Evolutionary conservation across 345 rosid species (phyloP).

Genomic region (Microthlaspi erraticum): DNA sequence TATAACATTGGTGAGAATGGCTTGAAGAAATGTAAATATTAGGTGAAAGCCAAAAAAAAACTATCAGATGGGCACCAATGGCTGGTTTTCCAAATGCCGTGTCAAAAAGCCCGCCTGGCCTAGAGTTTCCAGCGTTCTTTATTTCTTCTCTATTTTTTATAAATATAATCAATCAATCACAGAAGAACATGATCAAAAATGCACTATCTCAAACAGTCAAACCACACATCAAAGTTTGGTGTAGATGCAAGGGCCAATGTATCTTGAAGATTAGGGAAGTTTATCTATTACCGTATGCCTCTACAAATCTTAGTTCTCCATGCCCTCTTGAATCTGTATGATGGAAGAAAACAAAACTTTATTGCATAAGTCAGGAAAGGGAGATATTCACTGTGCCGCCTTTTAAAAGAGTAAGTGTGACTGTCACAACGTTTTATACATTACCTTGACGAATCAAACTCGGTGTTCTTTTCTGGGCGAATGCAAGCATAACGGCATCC

Average conservation of each 20-base stretch:
- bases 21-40: too few relatives aligned
- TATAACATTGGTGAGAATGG: neutral
- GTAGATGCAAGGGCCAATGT: neutral
- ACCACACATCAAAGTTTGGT: too few relatives aligned
- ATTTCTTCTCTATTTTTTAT: neutral
- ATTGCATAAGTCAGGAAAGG: constrained; percentile 4
- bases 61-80: neutral
- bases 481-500: constrained; percentile 82
- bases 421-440: constrained; percentile 27
- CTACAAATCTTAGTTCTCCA: constrained; percentile 69
- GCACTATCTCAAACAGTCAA: neutral
- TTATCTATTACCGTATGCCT: constrained; percentile 74
- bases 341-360: constrained; percentile 7
- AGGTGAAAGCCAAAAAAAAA: neutral
- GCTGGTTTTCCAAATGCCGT: too few relatives aligned
- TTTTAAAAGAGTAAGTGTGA: neutral
- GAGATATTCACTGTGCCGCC: neutral
- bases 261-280: neutral
- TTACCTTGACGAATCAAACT: constrained; percentile 55
- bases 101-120: neutral
- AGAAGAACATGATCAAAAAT: neutral
- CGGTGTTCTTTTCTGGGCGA: constrained; percentile 64
- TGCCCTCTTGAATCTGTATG: constrained; percentile 65
- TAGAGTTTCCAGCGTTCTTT: neutral
- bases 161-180: neutral